Conservation (phyloP, 352 stramenopile species). For the Phytopythium vexans region DNA sequence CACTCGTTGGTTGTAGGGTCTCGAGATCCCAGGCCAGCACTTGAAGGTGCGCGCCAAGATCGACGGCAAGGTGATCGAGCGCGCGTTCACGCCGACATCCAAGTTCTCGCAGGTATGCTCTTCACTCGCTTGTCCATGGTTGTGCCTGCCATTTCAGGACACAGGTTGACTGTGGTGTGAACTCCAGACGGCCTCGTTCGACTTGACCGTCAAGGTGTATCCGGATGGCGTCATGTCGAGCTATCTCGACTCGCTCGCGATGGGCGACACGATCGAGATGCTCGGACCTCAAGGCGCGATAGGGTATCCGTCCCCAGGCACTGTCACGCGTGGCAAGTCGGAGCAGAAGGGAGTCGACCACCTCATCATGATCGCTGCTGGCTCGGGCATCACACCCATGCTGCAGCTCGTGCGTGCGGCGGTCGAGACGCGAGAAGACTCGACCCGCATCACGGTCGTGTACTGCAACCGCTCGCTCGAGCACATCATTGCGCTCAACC, state of each 20-base stretch:
- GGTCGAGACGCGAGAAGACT: conserved; percentile 52
- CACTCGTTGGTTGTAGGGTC: conserved; percentile 20
- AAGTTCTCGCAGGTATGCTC: conserved; percentile 51
- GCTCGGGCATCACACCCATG: conserved; percentile 81
- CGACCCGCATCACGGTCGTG: conserved; percentile 67
- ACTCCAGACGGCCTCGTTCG: conserved; percentile 50
- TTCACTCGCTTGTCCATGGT: neutral
- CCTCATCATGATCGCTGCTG: conserved; percentile 70
- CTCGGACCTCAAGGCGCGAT: conserved; percentile 62
- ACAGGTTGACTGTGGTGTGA: neutral
- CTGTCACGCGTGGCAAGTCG: conserved; percentile 42
- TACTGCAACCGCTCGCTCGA: conserved; percentile 69
- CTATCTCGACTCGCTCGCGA: conserved; percentile 49
- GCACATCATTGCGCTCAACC: conserved; percentile 66
- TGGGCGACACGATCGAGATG: conserved; percentile 73
- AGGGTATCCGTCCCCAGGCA: conserved; percentile 49
- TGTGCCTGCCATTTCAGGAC: neutral
- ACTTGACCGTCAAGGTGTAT: conserved; percentile 81
- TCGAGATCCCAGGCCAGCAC: conserved; percentile 74
- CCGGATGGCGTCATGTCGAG: conserved; percentile 68
- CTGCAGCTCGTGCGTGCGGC: conserved; percentile 72
- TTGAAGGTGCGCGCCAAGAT: conserved; percentile 79
- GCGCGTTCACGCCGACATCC: conserved; percentile 75
- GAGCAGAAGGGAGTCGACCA: conserved; percentile 49
- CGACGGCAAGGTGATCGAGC: conserved; percentile 69